Conservation (phyloP, 23 red algal genomes). For the Agarophyton chilense region DNA sequence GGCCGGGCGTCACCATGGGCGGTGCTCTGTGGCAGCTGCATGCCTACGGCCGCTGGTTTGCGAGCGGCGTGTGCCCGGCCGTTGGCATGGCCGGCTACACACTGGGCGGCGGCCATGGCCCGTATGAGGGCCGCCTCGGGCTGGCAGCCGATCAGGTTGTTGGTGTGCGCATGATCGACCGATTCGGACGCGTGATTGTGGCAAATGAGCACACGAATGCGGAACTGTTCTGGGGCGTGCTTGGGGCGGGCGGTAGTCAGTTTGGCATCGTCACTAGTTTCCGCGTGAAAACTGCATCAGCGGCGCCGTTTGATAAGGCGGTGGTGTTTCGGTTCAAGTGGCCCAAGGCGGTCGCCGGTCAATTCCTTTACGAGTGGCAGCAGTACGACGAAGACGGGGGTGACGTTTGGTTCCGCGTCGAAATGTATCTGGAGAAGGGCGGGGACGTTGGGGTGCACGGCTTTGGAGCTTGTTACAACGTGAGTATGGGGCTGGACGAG, state of each 20-base stretch:
- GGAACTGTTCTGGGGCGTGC: slow-evolving; percentile 49
- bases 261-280: slow-evolving; percentile 48
- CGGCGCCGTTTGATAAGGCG: slow-evolving; percentile 43
- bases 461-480: slow-evolving; percentile 55
- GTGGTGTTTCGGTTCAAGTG: slow-evolving; percentile 61
- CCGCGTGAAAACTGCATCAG: slow-evolving; percentile 16
- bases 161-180: slow-evolving; percentile 33
- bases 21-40: slow-evolving; percentile 39
- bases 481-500: slow-evolving; percentile 10
- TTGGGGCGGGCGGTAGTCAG: slow-evolving; percentile 44
- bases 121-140: slow-evolving; percentile 49
- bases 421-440: slow-evolving; percentile 45
- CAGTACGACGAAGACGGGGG: slow-evolving; percentile 57
- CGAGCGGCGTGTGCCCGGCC: slow-evolving; percentile 48
- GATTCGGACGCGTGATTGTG: slow-evolving; percentile 35
- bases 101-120: slow-evolving; percentile 51
- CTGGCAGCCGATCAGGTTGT: slow-evolving; percentile 36
- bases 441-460: slow-evolving; percentile 28
- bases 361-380: slow-evolving; percentile 43
- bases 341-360: slow-evolving; percentile 2
- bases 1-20: slow-evolving; percentile 51
- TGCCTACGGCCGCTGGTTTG: slow-evolving; percentile 28
- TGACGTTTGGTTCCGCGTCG: slow-evolving; percentile 60
- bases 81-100: slow-evolving; percentile 54
- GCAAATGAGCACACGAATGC: not conserved